Conservation (phyloP, 805 yeast species). For the Metschnikowia aberdeeniae region DNA sequence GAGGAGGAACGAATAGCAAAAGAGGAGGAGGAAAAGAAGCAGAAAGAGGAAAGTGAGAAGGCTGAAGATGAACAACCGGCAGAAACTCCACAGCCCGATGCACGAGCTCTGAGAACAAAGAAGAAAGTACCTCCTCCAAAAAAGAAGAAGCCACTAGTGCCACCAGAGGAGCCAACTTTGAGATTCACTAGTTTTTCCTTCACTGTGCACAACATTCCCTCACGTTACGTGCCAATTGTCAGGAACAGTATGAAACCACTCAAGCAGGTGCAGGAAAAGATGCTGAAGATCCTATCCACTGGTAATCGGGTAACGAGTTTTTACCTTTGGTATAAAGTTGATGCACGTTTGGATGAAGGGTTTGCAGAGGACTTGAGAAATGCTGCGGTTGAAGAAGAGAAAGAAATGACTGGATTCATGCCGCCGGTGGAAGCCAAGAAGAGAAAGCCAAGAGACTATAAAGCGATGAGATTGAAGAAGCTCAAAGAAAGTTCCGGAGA, state of each 20-base stretch:
- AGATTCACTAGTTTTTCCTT: constrained; percentile 63
- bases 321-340: constrained; percentile 80
- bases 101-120: constrained; percentile 12
- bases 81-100: constrained; percentile 6
- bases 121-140: constrained; percentile 13
- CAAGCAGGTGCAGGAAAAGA: constrained; percentile 52
- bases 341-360: constrained; percentile 64
- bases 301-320: constrained; percentile 62
- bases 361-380: constrained; percentile 62
- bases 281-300: constrained; percentile 55
- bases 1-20: constrained; percentile 20
- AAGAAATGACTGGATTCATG: constrained; percentile 36
- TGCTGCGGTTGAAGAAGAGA: constrained; percentile 53
- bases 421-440: constrained; percentile 24
- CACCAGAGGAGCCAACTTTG: constrained; percentile 42
- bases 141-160: constrained; percentile 17
- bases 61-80: constrained; percentile 13
- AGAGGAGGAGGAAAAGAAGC: constrained; percentile 21
- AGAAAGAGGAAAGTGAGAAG: constrained; percentile 1
- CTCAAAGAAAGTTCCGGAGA: constrained; percentile 12
- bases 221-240: constrained; percentile 59
- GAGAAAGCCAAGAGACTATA: constrained; percentile 29
- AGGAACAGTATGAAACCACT: constrained; percentile 58
- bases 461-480: constrained; percentile 18
- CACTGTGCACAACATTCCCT: constrained; percentile 60